A percentile compares a stretch with the other conserved stretches of the same genome.
phyloP scores from a whole-genome alignment of 2,329 filamentous ascomycete species.

The Aureobasidium leucospermi region DNA sequence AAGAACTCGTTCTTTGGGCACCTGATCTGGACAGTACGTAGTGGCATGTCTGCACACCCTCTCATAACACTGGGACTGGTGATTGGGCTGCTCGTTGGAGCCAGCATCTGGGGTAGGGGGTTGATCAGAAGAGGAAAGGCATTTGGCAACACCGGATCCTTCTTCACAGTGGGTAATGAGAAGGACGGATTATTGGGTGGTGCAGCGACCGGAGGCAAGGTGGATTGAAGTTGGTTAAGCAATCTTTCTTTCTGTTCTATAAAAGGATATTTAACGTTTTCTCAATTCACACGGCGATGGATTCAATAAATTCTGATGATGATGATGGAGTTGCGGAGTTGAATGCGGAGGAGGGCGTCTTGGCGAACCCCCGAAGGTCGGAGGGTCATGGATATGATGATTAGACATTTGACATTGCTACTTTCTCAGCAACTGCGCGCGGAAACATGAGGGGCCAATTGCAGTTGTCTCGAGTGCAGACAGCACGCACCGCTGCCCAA shows the following conservation, averaged over 20 bases:
- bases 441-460: constrained; percentile 13
- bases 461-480: constrained; percentile 4
- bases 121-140: constrained; percentile 24
- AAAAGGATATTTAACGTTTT: not conserved
- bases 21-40: constrained; percentile 48
- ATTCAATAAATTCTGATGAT: not conserved
- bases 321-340: not conserved
- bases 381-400: not conserved
- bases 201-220: constrained; percentile 19
- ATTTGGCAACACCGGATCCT: constrained; percentile 48
- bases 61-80: constrained; percentile 46
- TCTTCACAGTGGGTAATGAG: constrained; percentile 58
- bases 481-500: not conserved
- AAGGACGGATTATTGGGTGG: constrained; percentile 58
- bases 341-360: constrained; percentile 3
- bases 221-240: constrained; percentile 18
- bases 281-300: no score
- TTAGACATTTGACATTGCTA: not conserved
- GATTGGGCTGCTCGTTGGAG: constrained; percentile 39
- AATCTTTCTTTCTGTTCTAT: not conserved
- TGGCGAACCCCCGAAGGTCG: constrained; percentile 4
- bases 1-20: constrained; percentile 67
- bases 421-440: not conserved
- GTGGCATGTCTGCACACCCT: constrained; percentile 38
- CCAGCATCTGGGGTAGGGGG: constrained; percentile 25